Base-by-base conservation (phyloP, 2,329 filamentous ascomycete species). In the Lasiodiplodia hormozganensis region DNA sequence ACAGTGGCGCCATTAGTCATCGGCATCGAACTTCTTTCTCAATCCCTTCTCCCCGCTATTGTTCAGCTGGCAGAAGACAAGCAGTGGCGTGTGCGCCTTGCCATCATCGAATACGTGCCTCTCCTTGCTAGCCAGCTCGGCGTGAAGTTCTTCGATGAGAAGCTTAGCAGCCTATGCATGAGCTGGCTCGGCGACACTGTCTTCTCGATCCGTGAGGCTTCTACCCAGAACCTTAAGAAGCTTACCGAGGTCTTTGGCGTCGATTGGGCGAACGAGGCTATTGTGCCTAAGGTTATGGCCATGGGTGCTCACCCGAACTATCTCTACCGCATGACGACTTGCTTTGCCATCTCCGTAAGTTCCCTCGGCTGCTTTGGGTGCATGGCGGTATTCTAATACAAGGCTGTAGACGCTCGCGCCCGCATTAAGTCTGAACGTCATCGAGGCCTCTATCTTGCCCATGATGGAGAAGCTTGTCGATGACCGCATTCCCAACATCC, bases 241-340 rank as follows among this genome's bases (percentile, higher is more conserved):
- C 87, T 99, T 70, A 98, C 96, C 8, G 96, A 99, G 81, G 96
- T 99, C 0, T 99, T 99, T 78, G 96, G 96, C 58, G 94, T 98
- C 18, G 94, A 97, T 72, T 99, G 96, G 96, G 95, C 96, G 53
- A 96, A 91, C 80, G 92, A 94, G 79, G 94, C 94, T 57, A 99
- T 99, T 77, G 97, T 99, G 74, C 96, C 96, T 70, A 98, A 98
- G 85, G 96, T 99, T 72, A 96, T 97, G 87, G 92, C 92, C 47
- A 98, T 99, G 96, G 96, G 96, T 70, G 92, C 93, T 78, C 96
- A 99, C 80, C 93, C 95, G 70, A 99, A 99, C 84, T 99, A 99
- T 80, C 90, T 99, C 65, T 99, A 99, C 87, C 89, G 96, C 79
- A 99, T 99, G 96, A 99, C 96, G 11, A 99, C 96, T n/a, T 98